Percentiles rank a stretch among this genome's conserved stretches.
Conservation (phyloP, 2,329 filamentous ascomycete genomes). For the Samsoniella hepiali region DNA sequence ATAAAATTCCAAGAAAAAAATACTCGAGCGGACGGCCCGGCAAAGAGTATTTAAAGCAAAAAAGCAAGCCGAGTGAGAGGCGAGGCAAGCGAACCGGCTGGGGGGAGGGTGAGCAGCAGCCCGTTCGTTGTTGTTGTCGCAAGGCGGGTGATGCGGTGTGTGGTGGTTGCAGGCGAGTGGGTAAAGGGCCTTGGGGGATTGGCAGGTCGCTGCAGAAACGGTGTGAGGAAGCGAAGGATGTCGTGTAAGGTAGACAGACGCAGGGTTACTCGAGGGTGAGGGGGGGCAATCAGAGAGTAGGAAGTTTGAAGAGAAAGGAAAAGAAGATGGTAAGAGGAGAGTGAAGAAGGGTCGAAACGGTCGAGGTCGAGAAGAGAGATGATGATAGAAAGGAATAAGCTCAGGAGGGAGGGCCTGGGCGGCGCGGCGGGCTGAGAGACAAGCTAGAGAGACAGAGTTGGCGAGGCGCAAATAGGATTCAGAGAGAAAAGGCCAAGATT, state of each 20-base stretch:
- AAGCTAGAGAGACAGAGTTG: neutral
- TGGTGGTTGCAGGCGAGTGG: neutral
- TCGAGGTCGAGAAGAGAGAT: neutral
- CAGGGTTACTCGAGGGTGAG: neutral
- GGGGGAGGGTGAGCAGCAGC: neutral
- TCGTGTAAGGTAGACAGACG: neutral
- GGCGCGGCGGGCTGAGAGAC: neutral
- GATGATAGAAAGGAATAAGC: conserved; percentile 1
- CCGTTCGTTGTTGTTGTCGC: conserved; percentile 8
- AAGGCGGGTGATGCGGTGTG: conserved; percentile 13
- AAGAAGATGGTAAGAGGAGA: neutral
- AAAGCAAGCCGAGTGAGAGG: neutral
- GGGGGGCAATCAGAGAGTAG: neutral
- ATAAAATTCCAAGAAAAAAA: neutral
- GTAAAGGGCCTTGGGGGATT: neutral
- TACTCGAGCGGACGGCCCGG: neutral
- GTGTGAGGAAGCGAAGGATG: neutral
- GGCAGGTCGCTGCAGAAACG: conserved; percentile 16
- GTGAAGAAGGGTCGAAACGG: neutral
- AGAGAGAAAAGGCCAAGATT: conserved; percentile 2
- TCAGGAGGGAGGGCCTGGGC: neutral
- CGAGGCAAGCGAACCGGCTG: neutral
- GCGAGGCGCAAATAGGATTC: neutral
- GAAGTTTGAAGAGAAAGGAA: neutral
- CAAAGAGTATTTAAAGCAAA: neutral